Evolutionary conservation across 306 rosid species (phyloP).

Genomic region (Neltuma alba): DNA sequence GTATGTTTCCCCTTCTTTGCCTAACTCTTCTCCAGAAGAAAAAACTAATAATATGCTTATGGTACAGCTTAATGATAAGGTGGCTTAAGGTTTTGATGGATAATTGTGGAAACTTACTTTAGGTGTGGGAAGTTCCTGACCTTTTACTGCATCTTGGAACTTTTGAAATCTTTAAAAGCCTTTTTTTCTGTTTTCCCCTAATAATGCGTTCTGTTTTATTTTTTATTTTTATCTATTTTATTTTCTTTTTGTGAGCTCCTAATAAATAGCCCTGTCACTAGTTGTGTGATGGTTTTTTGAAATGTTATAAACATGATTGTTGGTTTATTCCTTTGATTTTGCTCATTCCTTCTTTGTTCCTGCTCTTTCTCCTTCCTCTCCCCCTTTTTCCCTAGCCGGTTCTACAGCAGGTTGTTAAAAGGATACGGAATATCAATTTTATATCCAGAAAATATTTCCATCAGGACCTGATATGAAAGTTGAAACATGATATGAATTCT

Average conservation of each 20-base stretch:
- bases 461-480: constrained; percentile 1
- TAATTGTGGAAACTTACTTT: background rate
- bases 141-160: background rate
- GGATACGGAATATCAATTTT: constrained; percentile 23
- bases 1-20: constrained; percentile 51
- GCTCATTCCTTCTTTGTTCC: background rate
- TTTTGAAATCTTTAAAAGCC: background rate
- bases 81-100: constrained; percentile 15
- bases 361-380: background rate
- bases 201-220: background rate
- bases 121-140: background rate
- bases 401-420: background rate
- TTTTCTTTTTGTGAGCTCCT: background rate
- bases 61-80: constrained; percentile 13
- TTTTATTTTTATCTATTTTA: background rate
- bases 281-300: background rate
- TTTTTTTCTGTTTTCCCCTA: background rate
- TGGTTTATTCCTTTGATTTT: background rate
- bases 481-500: constrained; percentile 32
- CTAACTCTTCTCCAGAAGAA: constrained; percentile 3
- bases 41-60: background rate
- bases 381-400: background rate
- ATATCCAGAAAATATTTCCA: constrained; percentile 17
- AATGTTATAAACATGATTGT: background rate
- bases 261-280: background rate